Conservation (phyloP, 31 red algal species). For the Bonnemaisonia californica region DNA sequence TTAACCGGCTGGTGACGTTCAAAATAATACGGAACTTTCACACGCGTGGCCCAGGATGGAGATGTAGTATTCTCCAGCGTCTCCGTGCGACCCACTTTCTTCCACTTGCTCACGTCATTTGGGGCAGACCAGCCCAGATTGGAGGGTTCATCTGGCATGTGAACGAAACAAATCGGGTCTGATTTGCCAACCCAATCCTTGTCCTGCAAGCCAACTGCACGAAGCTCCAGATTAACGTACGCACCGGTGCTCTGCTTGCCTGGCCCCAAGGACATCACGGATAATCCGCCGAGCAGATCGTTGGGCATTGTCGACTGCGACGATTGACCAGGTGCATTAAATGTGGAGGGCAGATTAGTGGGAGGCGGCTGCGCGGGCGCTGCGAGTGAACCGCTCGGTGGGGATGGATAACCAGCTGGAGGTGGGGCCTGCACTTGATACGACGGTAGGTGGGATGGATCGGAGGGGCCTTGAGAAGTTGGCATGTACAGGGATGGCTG, state of each 20-base stretch:
- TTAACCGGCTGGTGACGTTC: slow-evolving; percentile 33
- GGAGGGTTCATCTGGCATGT: not conserved
- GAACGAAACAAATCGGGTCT: slow-evolving; percentile 39
- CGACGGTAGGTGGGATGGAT: not conserved
- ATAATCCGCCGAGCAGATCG: not conserved
- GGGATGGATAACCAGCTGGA: no score
- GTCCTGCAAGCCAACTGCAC: slow-evolving; percentile 56
- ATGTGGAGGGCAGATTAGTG: not conserved
- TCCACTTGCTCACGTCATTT: not conserved
- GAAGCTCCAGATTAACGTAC: slow-evolving; percentile 49
- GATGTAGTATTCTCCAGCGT: slow-evolving; percentile 18
- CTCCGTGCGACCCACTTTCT: slow-evolving; percentile 38
- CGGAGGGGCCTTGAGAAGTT: no score
- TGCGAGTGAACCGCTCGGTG: not conserved
- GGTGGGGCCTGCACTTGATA: no score
- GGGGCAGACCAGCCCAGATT: not conserved
- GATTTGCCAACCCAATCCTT: slow-evolving; percentile 28
- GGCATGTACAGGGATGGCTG: no score
- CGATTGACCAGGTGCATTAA: no score
- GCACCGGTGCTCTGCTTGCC: not conserved
- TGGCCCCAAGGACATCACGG: not conserved
- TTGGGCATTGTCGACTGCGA: not conserved
- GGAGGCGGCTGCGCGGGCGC: not conserved
- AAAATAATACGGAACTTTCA: slow-evolving; percentile 33
- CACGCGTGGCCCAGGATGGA: slow-evolving; percentile 35